Conservation (phyloP, 208 protist species). For the Leishmania mexicana region DNA sequence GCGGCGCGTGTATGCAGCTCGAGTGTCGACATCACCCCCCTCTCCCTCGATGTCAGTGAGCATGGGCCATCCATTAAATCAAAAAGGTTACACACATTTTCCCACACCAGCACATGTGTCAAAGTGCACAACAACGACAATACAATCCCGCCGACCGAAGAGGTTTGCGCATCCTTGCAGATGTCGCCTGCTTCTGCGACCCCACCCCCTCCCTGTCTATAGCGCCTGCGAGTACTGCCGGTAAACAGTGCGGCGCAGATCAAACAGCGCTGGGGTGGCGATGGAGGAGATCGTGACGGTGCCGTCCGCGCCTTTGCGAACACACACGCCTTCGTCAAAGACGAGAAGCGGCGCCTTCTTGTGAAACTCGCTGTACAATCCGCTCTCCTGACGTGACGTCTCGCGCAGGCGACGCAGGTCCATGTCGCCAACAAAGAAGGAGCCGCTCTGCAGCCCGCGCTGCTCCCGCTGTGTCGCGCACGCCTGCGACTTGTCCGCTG, state of each 20-base stretch:
- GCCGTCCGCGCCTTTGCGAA: constrained; percentile 72
- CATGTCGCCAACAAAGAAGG: constrained; percentile 82
- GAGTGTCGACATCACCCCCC: neutral
- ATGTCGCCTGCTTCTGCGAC: neutral
- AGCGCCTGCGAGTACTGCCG: constrained; percentile 79
- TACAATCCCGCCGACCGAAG: neutral
- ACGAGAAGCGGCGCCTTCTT: constrained; percentile 80
- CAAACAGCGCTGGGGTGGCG: constrained; percentile 74
- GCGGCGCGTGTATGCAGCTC: neutral
- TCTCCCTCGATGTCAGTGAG: neutral
- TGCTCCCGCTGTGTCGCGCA: constrained; percentile 64
- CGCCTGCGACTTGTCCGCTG: constrained; percentile 46
- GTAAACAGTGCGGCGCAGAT: constrained; percentile 75
- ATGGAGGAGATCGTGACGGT: constrained; percentile 83
- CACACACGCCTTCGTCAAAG: constrained; percentile 78
- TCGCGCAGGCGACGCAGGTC: constrained; percentile 74
- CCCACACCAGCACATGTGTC: neutral
- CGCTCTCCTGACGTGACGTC: constrained; percentile 42
- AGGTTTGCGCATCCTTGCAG: neutral
- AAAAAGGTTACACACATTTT: neutral
- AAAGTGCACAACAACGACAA: neutral
- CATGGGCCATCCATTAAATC: neutral
- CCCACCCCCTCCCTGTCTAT: constrained; percentile 18
- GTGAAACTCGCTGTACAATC: constrained; percentile 75
- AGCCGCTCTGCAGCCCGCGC: constrained; percentile 66